phyloP scores from a whole-genome alignment of 108 stramenopile species.

The Mediolabrus comicus region DNA sequence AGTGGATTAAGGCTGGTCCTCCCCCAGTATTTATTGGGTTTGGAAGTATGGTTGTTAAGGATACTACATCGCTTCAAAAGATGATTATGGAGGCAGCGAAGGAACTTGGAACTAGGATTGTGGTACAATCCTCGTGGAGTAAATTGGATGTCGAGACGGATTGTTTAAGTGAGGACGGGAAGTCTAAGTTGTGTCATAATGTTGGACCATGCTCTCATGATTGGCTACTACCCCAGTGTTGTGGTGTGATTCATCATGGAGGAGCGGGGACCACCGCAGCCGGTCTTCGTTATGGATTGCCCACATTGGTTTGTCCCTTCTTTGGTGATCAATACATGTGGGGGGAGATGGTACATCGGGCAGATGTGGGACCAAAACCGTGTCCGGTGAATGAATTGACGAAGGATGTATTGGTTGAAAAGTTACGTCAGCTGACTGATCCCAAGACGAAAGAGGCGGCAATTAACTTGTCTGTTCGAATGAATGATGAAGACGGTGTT shows the following conservation, averaged over 20 bases:
- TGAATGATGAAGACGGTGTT: constrained; percentile 67
- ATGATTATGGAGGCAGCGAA: constrained; percentile 61
- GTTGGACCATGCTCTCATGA: constrained; percentile 78
- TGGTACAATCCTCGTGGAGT: constrained; percentile 72
- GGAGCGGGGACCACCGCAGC: constrained; percentile 86
- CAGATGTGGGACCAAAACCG: constrained; percentile 65
- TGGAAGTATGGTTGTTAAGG: constrained; percentile 71
- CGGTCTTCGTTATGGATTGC: constrained; percentile 65
- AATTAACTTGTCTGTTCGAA: constrained; percentile 27
- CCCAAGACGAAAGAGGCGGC: constrained; percentile 42
- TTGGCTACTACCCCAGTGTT: constrained; percentile 68
- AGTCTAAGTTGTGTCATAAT: constrained; percentile 35
- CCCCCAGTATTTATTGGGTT: constrained; percentile 73
- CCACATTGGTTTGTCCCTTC: constrained; percentile 80
- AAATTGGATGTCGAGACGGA: constrained; percentile 59
- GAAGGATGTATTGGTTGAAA: constrained; percentile 45
- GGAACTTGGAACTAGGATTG: constrained; percentile 42
- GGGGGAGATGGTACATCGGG: constrained; percentile 64
- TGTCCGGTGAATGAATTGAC: constrained; percentile 59
- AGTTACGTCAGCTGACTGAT: constrained; percentile 41
- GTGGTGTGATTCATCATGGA: constrained; percentile 82
- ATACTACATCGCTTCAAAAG: constrained; percentile 40
- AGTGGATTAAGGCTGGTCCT: constrained; percentile 51
- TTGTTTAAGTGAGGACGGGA: constrained; percentile 7
- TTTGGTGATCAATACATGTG: constrained; percentile 84